These are phyloP conservation scores for Rossbeevera mucosa DNA, from an alignment of 768 basidiomycete genomes.

Conservation along the genomic window DNA sequence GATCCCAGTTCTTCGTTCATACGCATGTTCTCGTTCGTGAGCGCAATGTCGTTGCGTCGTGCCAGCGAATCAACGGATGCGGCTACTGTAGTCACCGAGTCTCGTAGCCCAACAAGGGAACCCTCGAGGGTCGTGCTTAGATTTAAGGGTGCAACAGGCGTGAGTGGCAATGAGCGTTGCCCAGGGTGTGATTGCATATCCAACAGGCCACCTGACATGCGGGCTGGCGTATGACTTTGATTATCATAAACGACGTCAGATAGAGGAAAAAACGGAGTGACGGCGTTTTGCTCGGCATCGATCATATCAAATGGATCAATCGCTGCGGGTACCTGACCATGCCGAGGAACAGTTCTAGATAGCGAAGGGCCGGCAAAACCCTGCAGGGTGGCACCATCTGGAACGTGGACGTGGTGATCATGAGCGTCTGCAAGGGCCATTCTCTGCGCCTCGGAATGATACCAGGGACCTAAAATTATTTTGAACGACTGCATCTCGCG, in stretches of 20 bases:
- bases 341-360: conserved; percentile 13
- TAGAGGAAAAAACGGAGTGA: conserved; percentile 22
- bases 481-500: conserved; percentile 55
- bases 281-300: conserved; percentile 23
- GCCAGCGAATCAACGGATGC: conserved; percentile 57
- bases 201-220: conserved; percentile 14
- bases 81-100: conserved; percentile 57
- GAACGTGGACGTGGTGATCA: conserved; percentile 6
- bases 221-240: conserved; percentile 12
- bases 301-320: conserved; percentile 17
- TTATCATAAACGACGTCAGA: conserved; percentile 27
- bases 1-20: conserved; percentile 71
- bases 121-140: conserved; percentile 59
- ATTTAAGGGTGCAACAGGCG: conserved; percentile 56
- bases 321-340: conserved; percentile 8
- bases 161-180: conserved; percentile 28
- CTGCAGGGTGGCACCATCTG: conserved; percentile 10
- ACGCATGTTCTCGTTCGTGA: conserved; percentile 67
- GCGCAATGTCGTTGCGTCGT: conserved; percentile 58
- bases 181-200: conserved; percentile 21
- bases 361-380: conserved; percentile 16
- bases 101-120: conserved; percentile 53
- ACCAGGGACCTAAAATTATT: conserved; percentile 66
- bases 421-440: conserved; percentile 10
- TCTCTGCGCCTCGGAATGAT: conserved; percentile 34